phyloP scores from a whole-genome alignment of 345 rosid genomes.

The Kandelia obovata region DNA sequence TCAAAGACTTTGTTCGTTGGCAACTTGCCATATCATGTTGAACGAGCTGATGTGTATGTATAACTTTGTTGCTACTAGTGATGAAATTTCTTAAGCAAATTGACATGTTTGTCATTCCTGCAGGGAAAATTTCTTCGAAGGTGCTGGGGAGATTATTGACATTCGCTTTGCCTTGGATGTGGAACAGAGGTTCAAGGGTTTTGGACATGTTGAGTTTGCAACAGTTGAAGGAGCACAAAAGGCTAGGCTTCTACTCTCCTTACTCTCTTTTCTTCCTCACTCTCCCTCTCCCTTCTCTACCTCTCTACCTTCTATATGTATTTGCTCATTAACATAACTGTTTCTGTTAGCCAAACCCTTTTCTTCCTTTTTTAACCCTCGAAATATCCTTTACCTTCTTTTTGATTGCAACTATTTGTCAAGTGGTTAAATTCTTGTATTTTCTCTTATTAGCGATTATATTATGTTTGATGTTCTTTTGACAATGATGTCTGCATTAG shows the following conservation, averaged over 20 bases:
- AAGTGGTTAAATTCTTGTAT: no score
- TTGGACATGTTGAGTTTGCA: slow-evolving; percentile 81
- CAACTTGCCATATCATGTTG: slow-evolving; percentile 60
- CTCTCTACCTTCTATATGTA: background rate
- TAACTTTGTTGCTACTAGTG: background rate
- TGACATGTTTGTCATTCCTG: slow-evolving; percentile 2
- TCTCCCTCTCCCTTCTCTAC: background rate
- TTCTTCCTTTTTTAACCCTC: no score
- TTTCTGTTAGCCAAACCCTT: no score
- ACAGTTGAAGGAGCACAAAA: slow-evolving; percentile 63
- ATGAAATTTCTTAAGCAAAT: background rate
- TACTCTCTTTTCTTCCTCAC: background rate
- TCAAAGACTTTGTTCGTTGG: slow-evolving; percentile 66
- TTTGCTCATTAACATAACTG: no score
- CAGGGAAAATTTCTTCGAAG: slow-evolving; percentile 74
- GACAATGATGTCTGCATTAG: no score
- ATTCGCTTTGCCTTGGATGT: slow-evolving; percentile 51
- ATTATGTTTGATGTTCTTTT: no score
- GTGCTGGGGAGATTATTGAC: slow-evolving; percentile 64
- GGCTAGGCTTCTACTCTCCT: slow-evolving; percentile 38
- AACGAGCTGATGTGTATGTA: slow-evolving; percentile 58
- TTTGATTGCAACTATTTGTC: no score
- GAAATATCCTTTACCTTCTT: no score
- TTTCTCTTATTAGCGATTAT: no score
- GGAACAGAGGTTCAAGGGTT: slow-evolving; percentile 64